Base-by-base conservation (phyloP, 164 flowering plant species). In the Stephania yunnanensis region DNA sequence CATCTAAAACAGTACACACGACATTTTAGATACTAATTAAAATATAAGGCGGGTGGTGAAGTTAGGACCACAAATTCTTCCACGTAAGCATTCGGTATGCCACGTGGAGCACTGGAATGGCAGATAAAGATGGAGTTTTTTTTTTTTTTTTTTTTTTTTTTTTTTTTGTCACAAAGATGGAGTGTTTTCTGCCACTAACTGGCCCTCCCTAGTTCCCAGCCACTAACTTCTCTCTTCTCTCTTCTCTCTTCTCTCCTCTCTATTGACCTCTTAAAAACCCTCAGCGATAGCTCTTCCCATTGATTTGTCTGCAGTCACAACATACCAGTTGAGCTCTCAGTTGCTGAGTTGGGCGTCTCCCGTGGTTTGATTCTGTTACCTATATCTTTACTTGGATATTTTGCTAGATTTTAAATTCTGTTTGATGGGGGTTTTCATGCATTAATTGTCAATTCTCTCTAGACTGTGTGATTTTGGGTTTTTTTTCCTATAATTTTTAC, bases 51-150 rank as follows among this genome's bases (percentile, higher is more conserved):
- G 2, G 42, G 42, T 36, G 42, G 42, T 36, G 55, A 9, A 48
- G 53, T 50, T 50, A 50, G 13, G 55, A 50, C 55, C 55, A 50
- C 55, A 50, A 0, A 50, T 10, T 10, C 12, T 11, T 10, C 55
- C 55, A 15, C 55, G 55, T 50, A 10, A 50, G 55, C 55, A 36
- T 36, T 50, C 17, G 12, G 15, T 10, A 50, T 7, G 55, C 55
- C 55, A 50, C 55, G 55, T 50, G 71, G 53, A 70, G 15, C 53
- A 70, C 19, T 70, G 52, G 0, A 50, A 46, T n/a, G 50, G 46
- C 29, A 45, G 53, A 70, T 45, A 44, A 7, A 70, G 71, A 70
- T 70, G 71, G 71, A 70, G 12, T 2, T 12, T 53, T 70, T 52
- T 70, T 25, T 25, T 25, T 25, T 25, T 25, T 25, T 25, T 25